Base-by-base conservation (phyloP, 2,329 filamentous ascomycete genomes). In the Didymosphaeria variabile region DNA sequence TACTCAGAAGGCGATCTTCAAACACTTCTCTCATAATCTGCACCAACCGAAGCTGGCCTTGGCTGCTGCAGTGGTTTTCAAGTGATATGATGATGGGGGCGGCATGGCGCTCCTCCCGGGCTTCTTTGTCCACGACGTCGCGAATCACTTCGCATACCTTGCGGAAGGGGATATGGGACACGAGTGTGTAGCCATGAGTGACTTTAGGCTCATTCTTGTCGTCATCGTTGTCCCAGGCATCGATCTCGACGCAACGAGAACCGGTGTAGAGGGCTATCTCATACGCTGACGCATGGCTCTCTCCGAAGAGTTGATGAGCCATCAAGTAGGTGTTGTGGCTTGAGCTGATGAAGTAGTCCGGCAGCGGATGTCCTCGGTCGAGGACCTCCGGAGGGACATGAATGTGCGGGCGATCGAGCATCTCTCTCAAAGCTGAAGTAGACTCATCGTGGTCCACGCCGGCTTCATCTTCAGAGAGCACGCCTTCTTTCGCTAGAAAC, bases 271-370 rank as follows among this genome's bases (percentile, higher is more conserved):
- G 79, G 0, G 88, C 87, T 6, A 82, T 86, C 68, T 88, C 83
- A 70, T 92, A 92, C 0, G 88, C 89, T 4, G 82, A 79, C 8
- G 87, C 87, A 2, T 85, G 86, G 1, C 88, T 90, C 23, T 80
- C 80, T 5, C 90, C 90, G 67, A 83, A 89, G 2, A 92, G 84
- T 77, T 92, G 90, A 73, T 91, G 88, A 0, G 88, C 89, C 68
- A 88, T 81, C 29, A 92, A 80, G 68, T 92, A 92, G 0, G 90
- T 92, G 76, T 92, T 92, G 79, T 92, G 90, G 65, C 87, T 90
- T 4, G 88, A 90, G 76, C 87, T 90, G 77, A 92, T 87, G 70
- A 88, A 91, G 76, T 92, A 92, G 65, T 91, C 88, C 1, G 88
- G 85, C 23, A 92, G 78, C 0, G 88, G 85, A 64, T 87, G 81